Evolutionary conservation across 495 filamentous ascomycete genomes (phyloP).

Genomic region (Daldinia childiae): DNA sequence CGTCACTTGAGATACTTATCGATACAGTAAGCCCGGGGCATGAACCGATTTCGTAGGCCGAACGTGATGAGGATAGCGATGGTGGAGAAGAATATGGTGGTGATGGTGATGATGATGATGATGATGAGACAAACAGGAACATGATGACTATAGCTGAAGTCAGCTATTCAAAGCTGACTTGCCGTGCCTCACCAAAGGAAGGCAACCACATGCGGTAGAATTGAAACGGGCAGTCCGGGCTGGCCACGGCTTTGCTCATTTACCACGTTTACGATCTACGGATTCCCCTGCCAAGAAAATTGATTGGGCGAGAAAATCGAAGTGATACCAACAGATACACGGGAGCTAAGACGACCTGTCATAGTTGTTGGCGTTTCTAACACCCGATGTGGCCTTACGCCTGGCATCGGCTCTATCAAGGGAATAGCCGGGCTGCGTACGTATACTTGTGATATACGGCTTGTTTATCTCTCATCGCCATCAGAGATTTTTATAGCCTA

Average conservation of each 20-base stretch:
- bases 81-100: constrained; percentile 14
- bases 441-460: constrained; percentile 13
- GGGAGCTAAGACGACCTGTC: constrained; percentile 18
- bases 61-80: constrained; percentile 7
- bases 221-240: constrained; percentile 30
- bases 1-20: constrained; percentile 32
- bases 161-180: constrained; percentile 4
- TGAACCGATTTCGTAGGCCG: constrained; percentile 19
- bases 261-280: constrained; percentile 27
- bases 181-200: constrained; percentile 11
- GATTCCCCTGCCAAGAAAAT: constrained; percentile 36
- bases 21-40: constrained; percentile 36
- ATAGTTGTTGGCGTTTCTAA: constrained; percentile 18
- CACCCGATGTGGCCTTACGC: constrained; percentile 30
- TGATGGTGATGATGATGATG: constrained; percentile 14
- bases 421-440: constrained; percentile 13
- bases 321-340: constrained; percentile 17
- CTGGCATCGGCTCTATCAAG: constrained; percentile 33
- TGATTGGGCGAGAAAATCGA: constrained; percentile 20
- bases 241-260: constrained; percentile 30
- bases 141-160: constrained; percentile 12
- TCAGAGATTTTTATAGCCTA: constrained; percentile 26
- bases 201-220: constrained; percentile 14
- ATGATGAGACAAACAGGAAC: background rate
- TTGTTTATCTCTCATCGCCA: constrained; percentile 13